Percentiles rank a stretch among this genome's conserved stretches.
These are phyloP conservation scores for Xylaria sp. DNA, from an alignment of 2,329 filamentous ascomycete genomes.

Conservation along the genomic window DNA sequence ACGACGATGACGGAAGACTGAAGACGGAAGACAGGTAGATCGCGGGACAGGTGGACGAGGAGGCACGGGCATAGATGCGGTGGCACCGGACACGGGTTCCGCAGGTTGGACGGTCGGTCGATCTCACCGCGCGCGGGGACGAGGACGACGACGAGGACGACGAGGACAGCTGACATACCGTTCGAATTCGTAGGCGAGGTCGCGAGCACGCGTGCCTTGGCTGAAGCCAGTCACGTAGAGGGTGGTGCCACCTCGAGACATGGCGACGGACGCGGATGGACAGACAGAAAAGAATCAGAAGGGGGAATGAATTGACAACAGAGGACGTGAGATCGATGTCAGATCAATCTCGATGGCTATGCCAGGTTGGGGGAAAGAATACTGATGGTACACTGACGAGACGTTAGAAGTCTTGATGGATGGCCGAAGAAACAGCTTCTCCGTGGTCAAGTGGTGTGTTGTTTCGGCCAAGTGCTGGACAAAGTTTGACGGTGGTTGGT, in stretches of 20 bases:
- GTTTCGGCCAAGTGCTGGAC: constrained; percentile 37
- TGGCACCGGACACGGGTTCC: constrained; percentile 54
- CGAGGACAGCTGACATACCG: constrained; percentile 82
- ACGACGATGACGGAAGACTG: constrained; percentile 49
- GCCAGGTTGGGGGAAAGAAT: constrained; percentile 1
- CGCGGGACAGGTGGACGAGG: constrained; percentile 50
- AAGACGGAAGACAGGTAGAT: constrained; percentile 48
- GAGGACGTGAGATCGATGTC: background rate
- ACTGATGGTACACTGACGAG: constrained; percentile 17
- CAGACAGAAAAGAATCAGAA: constrained; percentile 17
- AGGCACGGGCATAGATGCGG: constrained; percentile 44
- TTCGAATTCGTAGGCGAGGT: constrained; percentile 99
- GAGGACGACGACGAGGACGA: constrained; percentile 40
- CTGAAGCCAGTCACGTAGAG: constrained; percentile 99
- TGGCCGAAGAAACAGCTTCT: constrained; percentile 31
- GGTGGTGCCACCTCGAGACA: constrained; percentile 94
- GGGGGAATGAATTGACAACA: background rate
- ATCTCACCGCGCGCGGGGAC: constrained; percentile 60
- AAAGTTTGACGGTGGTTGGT: constrained; percentile 39
- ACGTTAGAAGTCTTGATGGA: constrained; percentile 31
- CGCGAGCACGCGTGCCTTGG: constrained; percentile 97
- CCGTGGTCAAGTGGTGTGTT: constrained; percentile 22
- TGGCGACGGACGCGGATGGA: constrained; percentile 55
- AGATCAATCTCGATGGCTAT: constrained; percentile 18
- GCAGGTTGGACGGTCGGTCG: constrained; percentile 56